Evolutionary conservation across 441 rosid species (phyloP).

Genomic region (Gossypium armourianum): DNA sequence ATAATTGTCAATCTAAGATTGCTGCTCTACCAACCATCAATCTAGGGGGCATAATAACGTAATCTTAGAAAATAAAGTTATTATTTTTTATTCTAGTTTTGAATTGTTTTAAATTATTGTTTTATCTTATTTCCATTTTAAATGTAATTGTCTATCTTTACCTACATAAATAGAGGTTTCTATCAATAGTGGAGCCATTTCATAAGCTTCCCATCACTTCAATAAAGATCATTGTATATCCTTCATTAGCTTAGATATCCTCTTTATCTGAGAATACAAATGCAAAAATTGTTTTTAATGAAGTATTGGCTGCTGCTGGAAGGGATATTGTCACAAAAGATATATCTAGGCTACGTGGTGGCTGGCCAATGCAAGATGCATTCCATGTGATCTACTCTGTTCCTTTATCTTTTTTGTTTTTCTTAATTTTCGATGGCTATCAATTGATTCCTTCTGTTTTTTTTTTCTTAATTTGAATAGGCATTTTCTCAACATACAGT

Average conservation of each 20-base stretch:
- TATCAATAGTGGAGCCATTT: too few relatives aligned
- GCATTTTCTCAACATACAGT: conserved; percentile 74
- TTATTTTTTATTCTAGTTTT: too few relatives aligned
- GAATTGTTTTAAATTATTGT: too few relatives aligned
- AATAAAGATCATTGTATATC: conserved; percentile 19
- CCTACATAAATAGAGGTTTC: too few relatives aligned
- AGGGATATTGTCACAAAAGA: conserved; percentile 86
- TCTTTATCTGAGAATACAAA: conserved; percentile 75
- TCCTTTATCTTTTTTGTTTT: background rate
- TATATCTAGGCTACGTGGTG: conserved; percentile 92
- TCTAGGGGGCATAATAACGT: too few relatives aligned
- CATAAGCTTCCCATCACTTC: too few relatives aligned
- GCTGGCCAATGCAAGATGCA: conserved; percentile 98
- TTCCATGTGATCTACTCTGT: conserved; percentile 44
- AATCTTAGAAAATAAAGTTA: too few relatives aligned
- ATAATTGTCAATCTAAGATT: too few relatives aligned
- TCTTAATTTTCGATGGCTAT: background rate
- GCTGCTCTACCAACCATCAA: too few relatives aligned
- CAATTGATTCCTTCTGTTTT: conserved; percentile 8
- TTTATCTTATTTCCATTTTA: too few relatives aligned
- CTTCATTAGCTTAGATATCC: conserved; percentile 59
- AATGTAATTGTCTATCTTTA: too few relatives aligned
- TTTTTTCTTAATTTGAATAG: conserved; percentile 25
- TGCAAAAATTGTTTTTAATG: conserved; percentile 65
- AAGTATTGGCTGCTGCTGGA: conserved; percentile 78